Evolutionary conservation across 2,329 filamentous ascomycete genomes (phyloP), one percentile per base, ranked within the genome.

Genomic region (Trichoderma sp.): DNA sequence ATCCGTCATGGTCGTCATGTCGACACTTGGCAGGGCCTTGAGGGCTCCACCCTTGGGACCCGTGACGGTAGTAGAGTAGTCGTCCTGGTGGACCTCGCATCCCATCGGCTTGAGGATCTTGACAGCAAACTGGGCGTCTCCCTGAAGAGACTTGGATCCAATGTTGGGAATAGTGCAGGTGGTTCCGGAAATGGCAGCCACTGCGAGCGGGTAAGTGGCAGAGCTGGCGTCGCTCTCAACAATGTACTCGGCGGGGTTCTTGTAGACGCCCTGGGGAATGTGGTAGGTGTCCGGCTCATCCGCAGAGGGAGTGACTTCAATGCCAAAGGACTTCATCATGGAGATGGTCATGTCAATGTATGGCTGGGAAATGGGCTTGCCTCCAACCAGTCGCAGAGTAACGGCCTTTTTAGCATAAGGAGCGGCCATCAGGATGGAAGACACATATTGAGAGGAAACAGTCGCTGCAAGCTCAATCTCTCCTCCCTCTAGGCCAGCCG

Each of bases 1-100:
- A 80, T 99, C 96, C 0, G 96, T 99, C 96, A 99, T 99, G 1
- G 95, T 92, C 79, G 98, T 96, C 96, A 99, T 99, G 76, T 99
- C 94, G 32, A 99, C 89, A 69, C 95, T 91, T 21, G 89, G 82
- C 14, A 99, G 83, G 0, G 92, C 90, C 74, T 89, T 89, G 49
- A 99, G 82, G 18, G 86, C 81, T 13, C 96, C 95, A 67, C 85
- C 80, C 2, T 87, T 81, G n/a, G 96, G 96, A 1, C 96, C 96
- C 10, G 91, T 97, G 10, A 99, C 96, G 0, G 94, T 98, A 1
- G 96, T 99, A 1, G 94, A 96, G 21, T 86, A 89, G 66, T 88
- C 88, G 0, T 91, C 93, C 80, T 99, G 96, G 73, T 93, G 85
- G 6, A 99, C 96, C 3, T 84, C 86, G 80, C 96, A 99, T 14